These are phyloP conservation scores for Leccinum variicolor DNA, from an alignment of 768 basidiomycete species.

Conservation along the genomic window DNA sequence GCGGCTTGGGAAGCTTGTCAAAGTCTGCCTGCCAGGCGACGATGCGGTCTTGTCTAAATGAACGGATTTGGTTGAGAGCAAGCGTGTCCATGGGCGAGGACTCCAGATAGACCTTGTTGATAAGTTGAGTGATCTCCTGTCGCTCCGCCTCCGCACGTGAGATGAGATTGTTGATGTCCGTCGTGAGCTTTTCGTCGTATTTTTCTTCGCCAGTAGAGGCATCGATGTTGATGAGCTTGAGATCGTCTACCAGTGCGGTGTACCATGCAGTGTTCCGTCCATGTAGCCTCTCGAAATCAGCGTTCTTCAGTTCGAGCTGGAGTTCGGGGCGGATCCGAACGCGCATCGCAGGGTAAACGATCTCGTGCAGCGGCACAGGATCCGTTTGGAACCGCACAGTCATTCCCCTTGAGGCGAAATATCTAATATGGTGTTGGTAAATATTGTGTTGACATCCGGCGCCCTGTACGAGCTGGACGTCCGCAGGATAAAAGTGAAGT, in stretches of 20 bases:
- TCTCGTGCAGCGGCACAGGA: conserved; percentile 76
- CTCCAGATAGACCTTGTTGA: conserved; percentile 79
- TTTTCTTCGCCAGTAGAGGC: conserved; percentile 78
- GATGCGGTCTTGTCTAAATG: conserved; percentile 87
- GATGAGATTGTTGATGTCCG: conserved; percentile 66
- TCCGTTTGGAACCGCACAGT: conserved; percentile 88
- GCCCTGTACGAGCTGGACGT: conserved; percentile 79
- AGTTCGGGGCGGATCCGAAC: conserved; percentile 85
- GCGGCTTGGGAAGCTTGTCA: conserved; percentile 75
- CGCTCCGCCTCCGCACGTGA: conserved; percentile 71
- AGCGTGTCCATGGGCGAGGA: conserved; percentile 82
- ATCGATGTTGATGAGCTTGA: conserved; percentile 74
- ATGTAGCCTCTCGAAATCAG: conserved; percentile 79
- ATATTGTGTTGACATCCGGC: conserved; percentile 94
- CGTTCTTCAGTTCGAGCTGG: conserved; percentile 86
- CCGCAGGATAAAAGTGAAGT: conserved; percentile 90
- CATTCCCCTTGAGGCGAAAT: conserved; percentile 81
- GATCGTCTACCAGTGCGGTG: conserved; percentile 67
- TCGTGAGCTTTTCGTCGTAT: conserved; percentile 56
- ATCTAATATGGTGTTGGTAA: conserved; percentile 88
- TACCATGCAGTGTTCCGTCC: conserved; percentile 74
- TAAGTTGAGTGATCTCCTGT: conserved; percentile 65
- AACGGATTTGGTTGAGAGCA: conserved; percentile 81
- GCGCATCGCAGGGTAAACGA: conserved; percentile 84
- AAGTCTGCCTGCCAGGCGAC: conserved; percentile 98